Evolutionary conservation across 805 yeast genomes (phyloP), one percentile per base, ranked within the genome.

Genomic region (Candida andamanensis): DNA sequence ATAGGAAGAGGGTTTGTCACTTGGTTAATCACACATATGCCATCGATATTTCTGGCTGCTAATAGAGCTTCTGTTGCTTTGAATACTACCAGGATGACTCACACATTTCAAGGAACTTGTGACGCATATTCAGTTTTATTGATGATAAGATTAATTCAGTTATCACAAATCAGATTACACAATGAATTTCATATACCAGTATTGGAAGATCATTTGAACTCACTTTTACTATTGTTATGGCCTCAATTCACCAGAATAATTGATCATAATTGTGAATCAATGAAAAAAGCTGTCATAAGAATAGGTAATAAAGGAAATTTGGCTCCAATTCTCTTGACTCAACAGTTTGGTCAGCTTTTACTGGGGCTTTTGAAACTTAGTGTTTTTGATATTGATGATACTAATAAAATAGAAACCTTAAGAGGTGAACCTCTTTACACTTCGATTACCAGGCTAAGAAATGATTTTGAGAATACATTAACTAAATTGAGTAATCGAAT

Each of bases 91-190:
- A 54, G 46, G 35, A 19, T 35, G 5, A 20, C 46, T 4, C 28
- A 44, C 14, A 75, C 54, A 29, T 28, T 56, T 45, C 17, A 33
- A 14, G 59, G 63, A 4, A 67, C 76, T 1, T 79, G 65, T 49
- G 98, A 92, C 52, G 73, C 78, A 1, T 84, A 78, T 54, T 96
- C 95, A 1, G 63, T 86, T 2, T 59, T 92, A 28, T 67, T 87
- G 5, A 74, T 83, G 46, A 84, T 90, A 18, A 65, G 95, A 31
- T 55, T 86, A 18, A 66, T 79, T 1, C 89, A 85, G 40, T 67
- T 70, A 4, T 56, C 84, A 34, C 82, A 76, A 39, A 70, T 72
- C 33, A 80, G 76, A 41, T 59, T 83, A 15, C 89, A 83, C 49
- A 80, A 74, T 40, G 69, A 84, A 37, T 55, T 61, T 35, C 73